A percentile compares a stretch with the other conserved stretches of the same genome.
Conservation (phyloP, 768 basidiomycete species). For the Mycena leptocephala region DNA sequence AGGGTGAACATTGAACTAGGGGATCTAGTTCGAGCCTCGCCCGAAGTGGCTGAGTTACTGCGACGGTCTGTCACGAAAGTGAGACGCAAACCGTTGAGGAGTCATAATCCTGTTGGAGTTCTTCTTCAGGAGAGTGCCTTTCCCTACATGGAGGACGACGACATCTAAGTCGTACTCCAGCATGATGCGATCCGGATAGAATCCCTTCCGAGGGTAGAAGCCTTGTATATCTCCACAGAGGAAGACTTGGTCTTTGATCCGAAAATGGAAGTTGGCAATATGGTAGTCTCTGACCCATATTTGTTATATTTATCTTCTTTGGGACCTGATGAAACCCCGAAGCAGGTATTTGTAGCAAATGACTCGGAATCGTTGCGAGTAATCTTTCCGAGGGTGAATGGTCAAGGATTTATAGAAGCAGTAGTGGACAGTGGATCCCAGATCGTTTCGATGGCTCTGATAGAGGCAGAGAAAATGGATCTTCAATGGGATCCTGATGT, state of each 20-base stretch:
- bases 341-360: not conserved
- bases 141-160: slow-evolving; percentile 1
- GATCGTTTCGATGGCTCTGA: not conserved
- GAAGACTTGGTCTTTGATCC: not conserved
- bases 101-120: not conserved
- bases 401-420: not conserved
- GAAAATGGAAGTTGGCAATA: not conserved
- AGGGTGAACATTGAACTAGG: not conserved
- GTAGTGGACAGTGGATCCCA: not conserved
- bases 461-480: not conserved
- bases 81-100: not conserved
- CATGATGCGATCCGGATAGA: not conserved
- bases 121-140: not conserved
- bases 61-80: not conserved
- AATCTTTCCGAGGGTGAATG: not conserved
- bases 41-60: not conserved
- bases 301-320: slow-evolving; percentile 25
- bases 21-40: not conserved
- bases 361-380: not conserved
- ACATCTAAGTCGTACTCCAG: not conserved
- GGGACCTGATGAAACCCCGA: not conserved
- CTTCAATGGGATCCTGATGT: slow-evolving; percentile 22
- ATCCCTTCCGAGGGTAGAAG: not conserved
- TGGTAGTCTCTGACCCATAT: not conserved
- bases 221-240: not conserved